Evolutionary conservation across 2,329 filamentous ascomycete species (phyloP), one percentile per base, ranked within the genome.

Genomic region (Xylaria sp.): DNA sequence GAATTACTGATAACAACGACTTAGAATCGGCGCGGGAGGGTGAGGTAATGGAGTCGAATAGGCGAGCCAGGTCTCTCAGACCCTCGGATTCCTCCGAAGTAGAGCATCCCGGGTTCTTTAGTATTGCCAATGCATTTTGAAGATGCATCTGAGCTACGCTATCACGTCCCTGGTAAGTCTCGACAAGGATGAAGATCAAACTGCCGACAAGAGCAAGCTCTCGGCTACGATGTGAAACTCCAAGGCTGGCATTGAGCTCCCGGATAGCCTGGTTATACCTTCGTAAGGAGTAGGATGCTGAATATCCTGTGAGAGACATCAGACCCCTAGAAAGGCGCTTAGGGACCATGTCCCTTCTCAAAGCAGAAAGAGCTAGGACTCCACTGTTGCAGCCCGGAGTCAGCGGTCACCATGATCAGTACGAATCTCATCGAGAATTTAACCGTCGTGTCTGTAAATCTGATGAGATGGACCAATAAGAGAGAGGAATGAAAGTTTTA

Each of bases 191-290:
- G 12, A 48, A 23, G 44, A 48, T 25, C 9, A 48, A 48, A 48
- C 44, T 25, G 3, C 44, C 44, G n/a, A 48, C 12, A 5, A 23
- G 21, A 48, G 44, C 44, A 48, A 48, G 44, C 21, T 48, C 44
- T 13, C 12, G 44, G 44, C 44, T 25, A 23, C 44, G 2, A 25
- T 23, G 21, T 48, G 44, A 48, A 3, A 9, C 21, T 23, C 18
- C 44, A 5, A 48, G 44, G 44, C 44, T 23, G 8, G 44, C 25
- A 12, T 58, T 64, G 21, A 64, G 61, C 23, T 58, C 61, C 12
- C 13, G 27, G 21, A 64, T 64, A 23, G 61, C 35, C 18, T 64
- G 61, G 29, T 64, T 64, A 37, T 64, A 64, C 42, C 47, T 64
- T 2, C 40, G 42, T 32, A 64, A 37, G 27, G 61, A 25, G 18